These are phyloP conservation scores for Viola odorata DNA, from an alignment of 345 rosid species.

Conservation along the genomic window DNA sequence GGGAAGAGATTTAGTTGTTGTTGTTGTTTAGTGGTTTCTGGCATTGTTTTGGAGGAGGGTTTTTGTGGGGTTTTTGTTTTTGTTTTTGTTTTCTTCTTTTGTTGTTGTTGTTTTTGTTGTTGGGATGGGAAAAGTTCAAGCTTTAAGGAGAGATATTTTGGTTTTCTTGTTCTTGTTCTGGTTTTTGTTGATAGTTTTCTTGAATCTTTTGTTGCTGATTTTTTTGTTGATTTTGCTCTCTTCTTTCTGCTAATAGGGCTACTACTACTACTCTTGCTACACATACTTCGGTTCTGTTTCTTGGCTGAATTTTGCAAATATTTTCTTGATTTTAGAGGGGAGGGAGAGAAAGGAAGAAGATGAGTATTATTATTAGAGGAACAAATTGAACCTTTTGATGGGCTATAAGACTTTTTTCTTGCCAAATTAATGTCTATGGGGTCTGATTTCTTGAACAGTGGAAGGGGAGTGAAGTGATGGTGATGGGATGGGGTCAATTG, in stretches of 20 bases:
- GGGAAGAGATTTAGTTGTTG: conserved; percentile 27
- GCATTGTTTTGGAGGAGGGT: not conserved
- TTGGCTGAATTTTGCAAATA: not conserved
- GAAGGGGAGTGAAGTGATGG: conserved; percentile 14
- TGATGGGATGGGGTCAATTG: conserved; percentile 12
- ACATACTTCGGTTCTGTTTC: conserved; percentile 17
- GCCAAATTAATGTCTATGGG: not conserved
- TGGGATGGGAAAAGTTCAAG: conserved; percentile 25
- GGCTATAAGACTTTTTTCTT: not conserved
- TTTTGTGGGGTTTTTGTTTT: conserved; percentile 12
- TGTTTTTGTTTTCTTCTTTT: conserved; percentile 2
- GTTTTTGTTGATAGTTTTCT: conserved; percentile 38
- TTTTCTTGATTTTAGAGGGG: not conserved
- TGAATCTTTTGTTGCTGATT: conserved; percentile 16
- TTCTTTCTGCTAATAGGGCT: not conserved
- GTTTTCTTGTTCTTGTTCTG: conserved; percentile 56
- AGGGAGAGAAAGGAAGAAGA: not conserved
- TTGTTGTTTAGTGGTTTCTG: conserved; percentile 12
- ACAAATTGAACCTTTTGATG: not conserved
- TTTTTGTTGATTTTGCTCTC: conserved; percentile 8
- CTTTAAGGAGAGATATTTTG: conserved; percentile 60
- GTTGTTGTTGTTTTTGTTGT: not conserved
- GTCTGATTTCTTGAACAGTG: not conserved
- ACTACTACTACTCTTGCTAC: conserved; percentile 11
- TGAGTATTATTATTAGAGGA: not conserved